Evolutionary conservation across 1,139 yeast species (phyloP).

Genomic region (Taphrina wiesneri): DNA sequence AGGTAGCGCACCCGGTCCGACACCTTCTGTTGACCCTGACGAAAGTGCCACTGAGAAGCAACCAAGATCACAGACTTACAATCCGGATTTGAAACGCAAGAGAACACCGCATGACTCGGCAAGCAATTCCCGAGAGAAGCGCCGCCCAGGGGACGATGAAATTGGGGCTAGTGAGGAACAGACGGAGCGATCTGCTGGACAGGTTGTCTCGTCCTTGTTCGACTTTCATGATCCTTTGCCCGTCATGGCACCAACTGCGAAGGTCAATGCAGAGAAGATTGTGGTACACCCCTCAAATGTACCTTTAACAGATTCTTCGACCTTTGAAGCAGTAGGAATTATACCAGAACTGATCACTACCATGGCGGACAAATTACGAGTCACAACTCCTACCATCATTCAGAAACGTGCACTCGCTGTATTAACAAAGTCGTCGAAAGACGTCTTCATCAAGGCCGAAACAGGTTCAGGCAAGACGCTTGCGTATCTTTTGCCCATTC

Average conservation of each 20-base stretch:
- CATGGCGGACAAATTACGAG: constrained; percentile 59
- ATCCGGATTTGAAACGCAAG: constrained; percentile 20
- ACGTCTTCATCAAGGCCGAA: constrained; percentile 84
- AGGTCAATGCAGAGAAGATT: constrained; percentile 42
- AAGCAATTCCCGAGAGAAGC: neutral
- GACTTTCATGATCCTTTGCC: constrained; percentile 59
- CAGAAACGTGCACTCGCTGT: constrained; percentile 82
- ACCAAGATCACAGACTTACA: neutral
- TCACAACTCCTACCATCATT: constrained; percentile 77
- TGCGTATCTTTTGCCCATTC: constrained; percentile 83
- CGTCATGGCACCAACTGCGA: constrained; percentile 44
- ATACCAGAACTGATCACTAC: constrained; percentile 57
- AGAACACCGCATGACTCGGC: constrained; percentile 2
- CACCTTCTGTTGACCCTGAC: neutral
- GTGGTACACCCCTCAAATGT: constrained; percentile 69
- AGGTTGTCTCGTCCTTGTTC: constrained; percentile 76
- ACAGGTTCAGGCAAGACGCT: constrained; percentile 97
- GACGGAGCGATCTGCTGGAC: constrained; percentile 8
- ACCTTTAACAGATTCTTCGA: constrained; percentile 65
- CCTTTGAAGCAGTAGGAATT: constrained; percentile 72
- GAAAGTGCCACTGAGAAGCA: neutral
- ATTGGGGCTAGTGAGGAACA: neutral
- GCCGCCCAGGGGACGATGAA: neutral
- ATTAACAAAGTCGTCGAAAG: constrained; percentile 48
- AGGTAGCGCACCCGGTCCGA: neutral